Evolutionary conservation across 805 yeast genomes (phyloP).

Genomic region (Yamadazyma paraphyllophila): DNA sequence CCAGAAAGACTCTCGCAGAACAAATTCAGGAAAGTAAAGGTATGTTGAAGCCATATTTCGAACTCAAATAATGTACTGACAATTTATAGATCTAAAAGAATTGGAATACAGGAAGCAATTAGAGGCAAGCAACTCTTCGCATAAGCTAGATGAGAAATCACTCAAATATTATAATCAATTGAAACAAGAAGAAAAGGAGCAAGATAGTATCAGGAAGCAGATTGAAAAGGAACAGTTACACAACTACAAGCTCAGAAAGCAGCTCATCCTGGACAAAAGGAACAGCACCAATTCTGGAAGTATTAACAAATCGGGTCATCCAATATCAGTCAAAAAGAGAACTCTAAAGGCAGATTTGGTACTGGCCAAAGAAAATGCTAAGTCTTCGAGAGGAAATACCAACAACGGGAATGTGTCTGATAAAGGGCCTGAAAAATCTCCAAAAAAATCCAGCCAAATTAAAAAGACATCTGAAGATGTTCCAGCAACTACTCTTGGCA

Average conservation of each 20-base stretch:
- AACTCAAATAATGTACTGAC: conserved; percentile 14
- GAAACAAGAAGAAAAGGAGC: conserved; percentile 19
- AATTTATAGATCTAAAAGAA: conserved; percentile 26
- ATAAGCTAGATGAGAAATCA: conserved; percentile 38
- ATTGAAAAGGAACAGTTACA: conserved; percentile 19
- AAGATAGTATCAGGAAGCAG: conserved; percentile 20
- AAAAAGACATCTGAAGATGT: too few species aligned
- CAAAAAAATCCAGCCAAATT: neutral
- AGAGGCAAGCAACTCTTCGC: conserved; percentile 36
- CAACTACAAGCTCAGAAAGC: conserved; percentile 9
- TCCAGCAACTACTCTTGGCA: too few species aligned
- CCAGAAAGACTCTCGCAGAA: conserved; percentile 39
- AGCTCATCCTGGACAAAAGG: neutral
- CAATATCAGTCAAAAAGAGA: neutral
- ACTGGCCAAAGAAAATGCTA: neutral
- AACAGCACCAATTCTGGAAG: neutral
- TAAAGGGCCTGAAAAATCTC: neutral
- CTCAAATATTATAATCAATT: conserved; percentile 33
- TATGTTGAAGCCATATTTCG: conserved; percentile 15
- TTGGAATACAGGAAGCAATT: conserved; percentile 28
- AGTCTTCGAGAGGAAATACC: too few species aligned
- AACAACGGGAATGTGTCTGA: neutral
- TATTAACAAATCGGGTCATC: neutral
- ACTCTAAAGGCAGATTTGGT: neutral
- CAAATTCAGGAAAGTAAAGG: conserved; percentile 42